These are phyloP conservation scores for Hygrophorus russula DNA, from an alignment of 768 basidiomycete genomes.

Conservation along the genomic window DNA sequence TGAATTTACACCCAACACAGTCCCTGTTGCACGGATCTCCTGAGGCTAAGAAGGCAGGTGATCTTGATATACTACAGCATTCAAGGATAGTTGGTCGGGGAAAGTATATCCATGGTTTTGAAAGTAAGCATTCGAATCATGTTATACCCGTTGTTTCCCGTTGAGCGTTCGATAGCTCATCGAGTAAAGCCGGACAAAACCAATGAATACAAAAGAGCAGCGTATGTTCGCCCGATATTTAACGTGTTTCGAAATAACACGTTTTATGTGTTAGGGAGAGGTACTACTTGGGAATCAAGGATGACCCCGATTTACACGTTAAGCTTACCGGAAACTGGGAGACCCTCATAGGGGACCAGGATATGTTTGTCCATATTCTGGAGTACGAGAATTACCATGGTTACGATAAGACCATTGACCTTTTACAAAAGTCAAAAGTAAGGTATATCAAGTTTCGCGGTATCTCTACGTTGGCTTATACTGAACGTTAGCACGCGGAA, in stretches of 20 bases:
- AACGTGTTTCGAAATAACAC: slow-evolving; percentile 2
- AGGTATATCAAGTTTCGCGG: slow-evolving; percentile 10
- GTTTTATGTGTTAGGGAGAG: slow-evolving; percentile 40
- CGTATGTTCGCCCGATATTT: slow-evolving; percentile 36
- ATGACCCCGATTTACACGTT: slow-evolving; percentile 61
- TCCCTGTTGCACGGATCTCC: slow-evolving; percentile 88
- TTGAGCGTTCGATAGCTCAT: slow-evolving; percentile 44
- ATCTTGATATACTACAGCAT: slow-evolving; percentile 68
- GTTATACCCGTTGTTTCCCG: not conserved
- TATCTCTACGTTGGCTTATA: not conserved
- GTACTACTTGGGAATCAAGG: slow-evolving; percentile 75
- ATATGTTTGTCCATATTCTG: slow-evolving; percentile 69
- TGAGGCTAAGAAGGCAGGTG: slow-evolving; percentile 77
- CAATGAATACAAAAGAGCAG: slow-evolving; percentile 80
- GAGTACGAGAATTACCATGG: slow-evolving; percentile 94
- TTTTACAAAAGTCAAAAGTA: slow-evolving; percentile 60
- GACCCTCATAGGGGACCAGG: slow-evolving; percentile 79
- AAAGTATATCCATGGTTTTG: slow-evolving; percentile 88
- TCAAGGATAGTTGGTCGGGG: slow-evolving; percentile 83
- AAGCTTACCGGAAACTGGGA: slow-evolving; percentile 95
- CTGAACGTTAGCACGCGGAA: slow-evolving; percentile 39
- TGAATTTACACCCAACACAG: slow-evolving; percentile 26
- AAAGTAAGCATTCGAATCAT: slow-evolving; percentile 40
- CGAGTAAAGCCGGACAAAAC: slow-evolving; percentile 71
- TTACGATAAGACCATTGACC: slow-evolving; percentile 63